Conservation (phyloP, 306 rosid species). For the Dalbergia cultrata region DNA sequence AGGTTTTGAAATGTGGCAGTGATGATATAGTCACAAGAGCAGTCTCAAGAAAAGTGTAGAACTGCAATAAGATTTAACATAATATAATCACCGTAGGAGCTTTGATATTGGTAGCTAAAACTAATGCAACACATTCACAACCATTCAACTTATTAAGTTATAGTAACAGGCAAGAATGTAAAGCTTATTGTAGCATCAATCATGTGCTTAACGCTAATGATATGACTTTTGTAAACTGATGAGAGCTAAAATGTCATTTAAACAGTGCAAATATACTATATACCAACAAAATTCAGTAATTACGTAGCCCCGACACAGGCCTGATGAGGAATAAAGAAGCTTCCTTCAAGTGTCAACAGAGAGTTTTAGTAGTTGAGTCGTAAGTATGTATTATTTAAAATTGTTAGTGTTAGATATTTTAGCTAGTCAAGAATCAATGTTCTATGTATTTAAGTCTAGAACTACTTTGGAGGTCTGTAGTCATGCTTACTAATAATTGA, state of each 20-base stretch:
- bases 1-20: slow-evolving; percentile 86
- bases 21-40: slow-evolving; percentile 84
- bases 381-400: too few species aligned
- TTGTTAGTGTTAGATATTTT: not conserved
- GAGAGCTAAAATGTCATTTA: not conserved
- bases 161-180: not conserved
- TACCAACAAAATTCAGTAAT: not conserved
- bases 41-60: slow-evolving; percentile 98
- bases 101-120: not conserved
- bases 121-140: not conserved
- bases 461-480: not conserved
- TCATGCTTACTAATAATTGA: not conserved
- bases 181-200: not conserved
- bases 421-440: not conserved
- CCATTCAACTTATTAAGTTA: not conserved
- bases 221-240: not conserved
- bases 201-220: not conserved
- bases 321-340: not conserved
- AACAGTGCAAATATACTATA: not conserved
- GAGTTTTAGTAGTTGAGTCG: too few species aligned
- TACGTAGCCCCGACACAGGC: not conserved
- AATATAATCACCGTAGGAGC: slow-evolving; percentile 10
- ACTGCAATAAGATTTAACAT: slow-evolving; percentile 64
- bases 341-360: too few species aligned
- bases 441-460: too few species aligned